Evolutionary conservation across 257 asterid species (phyloP), one percentile per base, ranked within the genome.

Genomic region (Nicotiana attenuata): DNA sequence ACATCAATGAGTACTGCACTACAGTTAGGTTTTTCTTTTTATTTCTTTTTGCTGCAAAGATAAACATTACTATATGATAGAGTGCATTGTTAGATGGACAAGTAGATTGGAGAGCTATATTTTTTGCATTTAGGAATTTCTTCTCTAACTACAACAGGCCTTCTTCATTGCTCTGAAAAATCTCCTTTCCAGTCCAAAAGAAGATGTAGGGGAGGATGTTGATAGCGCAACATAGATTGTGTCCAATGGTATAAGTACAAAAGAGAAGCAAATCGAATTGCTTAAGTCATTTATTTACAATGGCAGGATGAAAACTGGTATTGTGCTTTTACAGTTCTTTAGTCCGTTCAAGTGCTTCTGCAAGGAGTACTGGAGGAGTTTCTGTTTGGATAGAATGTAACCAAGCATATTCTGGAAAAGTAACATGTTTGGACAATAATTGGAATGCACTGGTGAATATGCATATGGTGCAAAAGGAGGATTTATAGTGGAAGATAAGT

Each of bases 251-350:
- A 20, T 9, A 45, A 71, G 2, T 9, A 41, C 14, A 24, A 73
- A 73, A 73, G 78, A 47, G 79, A 73, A 47, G 61, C 61, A 73
- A 31, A 73, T 73, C 6, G 79, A 73, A 73, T 3, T 73, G 29
- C 79, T 71, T 20, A 52, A 3, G 59, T 45, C 78, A 71, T 73
- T 14, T 47, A 47, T 73, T 73, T 24, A 73, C 61, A 47, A 7
- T 47, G 61, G 61, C 61, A 73, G 79, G 61, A 73, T 14, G 22
- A 24, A 71, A 47, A 47, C 61, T 47, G 61, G 38, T 24, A 22
- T 7, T 73, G 61, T 47, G 61, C 24, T 73, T 73, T 47, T 71
- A 71, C 57, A 41, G 38, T 71, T 29, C 15, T 45, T 47, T 73
- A 24, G 15, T 31, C 26, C 22, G 19, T 47, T 73, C 15, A 73